Conservation (phyloP, 1,284 basidiomycete species). For the Sparassis latifolia region DNA sequence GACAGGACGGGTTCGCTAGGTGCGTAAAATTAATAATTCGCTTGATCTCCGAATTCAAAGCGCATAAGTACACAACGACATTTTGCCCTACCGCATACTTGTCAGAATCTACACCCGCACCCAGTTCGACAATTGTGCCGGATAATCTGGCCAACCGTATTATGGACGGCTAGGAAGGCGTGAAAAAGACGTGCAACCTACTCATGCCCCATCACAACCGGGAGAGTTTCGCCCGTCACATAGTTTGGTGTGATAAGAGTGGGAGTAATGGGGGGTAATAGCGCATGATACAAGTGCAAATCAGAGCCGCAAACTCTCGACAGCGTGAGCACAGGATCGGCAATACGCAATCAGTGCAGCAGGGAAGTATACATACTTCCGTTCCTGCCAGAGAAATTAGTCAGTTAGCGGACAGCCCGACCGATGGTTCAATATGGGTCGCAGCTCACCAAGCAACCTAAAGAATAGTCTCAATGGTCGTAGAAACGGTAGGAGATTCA, state of each 20-base stretch:
- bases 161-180: background rate
- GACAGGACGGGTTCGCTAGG: slow-evolving; percentile 24
- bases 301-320: slow-evolving; percentile 20
- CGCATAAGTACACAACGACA: slow-evolving; percentile 22
- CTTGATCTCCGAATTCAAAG: background rate
- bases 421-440: background rate
- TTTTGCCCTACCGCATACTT: slow-evolving; percentile 21
- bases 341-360: background rate
- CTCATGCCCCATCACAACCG: slow-evolving; percentile 28
- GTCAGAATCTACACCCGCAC: slow-evolving; percentile 18
- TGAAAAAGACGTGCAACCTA: slow-evolving; percentile 7
- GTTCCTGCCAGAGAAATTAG: too few relatives aligned
- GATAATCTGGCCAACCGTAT: slow-evolving; percentile 19
- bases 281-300: slow-evolving; percentile 21
- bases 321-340: background rate
- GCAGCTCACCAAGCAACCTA: slow-evolving; percentile 11
- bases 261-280: slow-evolving; percentile 14
- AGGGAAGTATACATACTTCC: slow-evolving; percentile 9
- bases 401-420: background rate
- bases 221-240: slow-evolving; percentile 22
- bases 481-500: too few relatives aligned
- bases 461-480: background rate
- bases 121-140: slow-evolving; percentile 24
- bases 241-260: slow-evolving; percentile 17
- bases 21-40: background rate